A percentile compares a stretch with the other conserved stretches of the same genome.
phyloP scores from a whole-genome alignment of 2,329 filamentous ascomycete species.

The Pseudogymnoascus sp. region DNA sequence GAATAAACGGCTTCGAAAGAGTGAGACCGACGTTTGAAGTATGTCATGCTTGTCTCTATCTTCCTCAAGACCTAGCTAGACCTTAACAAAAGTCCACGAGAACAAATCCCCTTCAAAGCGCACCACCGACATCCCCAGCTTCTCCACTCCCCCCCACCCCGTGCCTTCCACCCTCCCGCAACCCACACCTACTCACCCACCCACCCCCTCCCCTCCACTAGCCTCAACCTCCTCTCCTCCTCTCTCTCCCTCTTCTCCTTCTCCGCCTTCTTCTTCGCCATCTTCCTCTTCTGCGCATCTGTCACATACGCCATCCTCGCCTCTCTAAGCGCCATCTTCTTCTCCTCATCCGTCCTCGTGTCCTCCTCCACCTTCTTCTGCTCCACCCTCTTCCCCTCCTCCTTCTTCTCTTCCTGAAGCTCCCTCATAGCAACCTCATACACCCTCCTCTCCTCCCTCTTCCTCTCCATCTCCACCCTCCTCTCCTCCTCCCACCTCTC shows the following conservation, averaged over 20 bases:
- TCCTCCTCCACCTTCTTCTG: background rate
- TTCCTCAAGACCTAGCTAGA: background rate
- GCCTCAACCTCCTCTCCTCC: background rate
- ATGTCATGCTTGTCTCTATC: background rate
- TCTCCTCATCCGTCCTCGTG: background rate
- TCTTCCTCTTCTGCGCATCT: background rate
- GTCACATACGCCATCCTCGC: background rate
- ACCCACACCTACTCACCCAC: background rate
- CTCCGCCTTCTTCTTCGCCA: background rate
- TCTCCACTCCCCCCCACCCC: background rate
- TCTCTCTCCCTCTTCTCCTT: background rate
- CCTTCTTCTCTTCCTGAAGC: background rate
- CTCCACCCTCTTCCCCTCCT: background rate
- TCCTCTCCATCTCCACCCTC: background rate
- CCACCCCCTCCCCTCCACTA: background rate
- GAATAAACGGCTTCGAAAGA: background rate
- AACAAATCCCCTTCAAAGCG: background rate
- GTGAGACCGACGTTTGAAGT: background rate
- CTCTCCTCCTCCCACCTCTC: background rate
- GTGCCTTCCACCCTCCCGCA: background rate
- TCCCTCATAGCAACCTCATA: background rate
- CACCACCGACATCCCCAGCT: background rate
- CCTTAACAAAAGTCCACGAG: background rate
- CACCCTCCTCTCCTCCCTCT: background rate
- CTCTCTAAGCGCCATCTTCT: background rate